These are phyloP conservation scores for Epicoccum sorghinum DNA, from an alignment of 2,329 filamentous ascomycete genomes.

Conservation along the genomic window DNA sequence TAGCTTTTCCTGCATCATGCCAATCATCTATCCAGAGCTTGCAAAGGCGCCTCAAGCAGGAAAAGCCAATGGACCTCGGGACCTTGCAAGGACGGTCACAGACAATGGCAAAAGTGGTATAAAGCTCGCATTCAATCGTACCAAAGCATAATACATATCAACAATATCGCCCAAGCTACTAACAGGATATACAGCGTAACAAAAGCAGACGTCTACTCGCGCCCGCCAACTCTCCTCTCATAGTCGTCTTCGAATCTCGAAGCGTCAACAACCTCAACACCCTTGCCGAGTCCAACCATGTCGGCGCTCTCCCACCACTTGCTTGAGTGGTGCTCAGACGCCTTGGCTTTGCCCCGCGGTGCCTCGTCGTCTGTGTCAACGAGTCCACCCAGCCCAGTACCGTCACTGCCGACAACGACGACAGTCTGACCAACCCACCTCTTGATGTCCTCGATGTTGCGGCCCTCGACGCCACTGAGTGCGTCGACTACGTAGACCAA, in stretches of 20 bases:
- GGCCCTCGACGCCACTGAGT: slow-evolving; percentile 76
- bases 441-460: slow-evolving; percentile 69
- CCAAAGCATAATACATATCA: slow-evolving; percentile 4
- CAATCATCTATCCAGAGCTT: no score
- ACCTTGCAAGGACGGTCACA: no score
- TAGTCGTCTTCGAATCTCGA: slow-evolving; percentile 85
- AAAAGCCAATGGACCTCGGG: no score
- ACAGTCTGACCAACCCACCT: slow-evolving; percentile 68
- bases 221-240: slow-evolving; percentile 75
- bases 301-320: slow-evolving; percentile 82
- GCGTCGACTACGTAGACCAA: slow-evolving; percentile 88
- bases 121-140: neutral
- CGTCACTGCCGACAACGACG: slow-evolving; percentile 62
- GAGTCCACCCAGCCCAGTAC: slow-evolving; percentile 57
- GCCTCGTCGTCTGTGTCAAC: slow-evolving; percentile 66
- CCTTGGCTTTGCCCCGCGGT: slow-evolving; percentile 29
- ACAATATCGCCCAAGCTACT: slow-evolving; percentile 10
- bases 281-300: slow-evolving; percentile 83
- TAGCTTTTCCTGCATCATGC: no score
- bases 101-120: neutral
- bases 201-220: slow-evolving; percentile 38
- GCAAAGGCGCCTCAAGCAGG: no score
- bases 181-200: slow-evolving; percentile 7
- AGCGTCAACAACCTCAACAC: slow-evolving; percentile 86
- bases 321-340: slow-evolving; percentile 43